Conservation (phyloP, 345 rosid species). For the Eutrema yunnanense region DNA sequence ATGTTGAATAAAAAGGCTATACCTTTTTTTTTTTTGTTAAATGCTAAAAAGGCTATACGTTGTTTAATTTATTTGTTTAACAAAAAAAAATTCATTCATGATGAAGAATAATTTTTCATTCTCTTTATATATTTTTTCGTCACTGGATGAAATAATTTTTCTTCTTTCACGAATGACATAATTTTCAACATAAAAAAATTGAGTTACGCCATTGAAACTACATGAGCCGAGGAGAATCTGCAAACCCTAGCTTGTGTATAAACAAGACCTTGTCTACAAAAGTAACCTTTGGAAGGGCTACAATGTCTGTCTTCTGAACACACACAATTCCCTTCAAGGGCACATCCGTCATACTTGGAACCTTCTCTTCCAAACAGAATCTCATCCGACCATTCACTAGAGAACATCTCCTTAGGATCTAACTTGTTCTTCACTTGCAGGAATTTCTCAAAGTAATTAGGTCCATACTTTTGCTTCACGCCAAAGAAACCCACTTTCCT, state of each 20-base stretch:
- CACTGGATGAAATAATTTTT: neutral
- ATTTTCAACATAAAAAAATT: neutral
- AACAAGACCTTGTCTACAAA: constrained; percentile 60
- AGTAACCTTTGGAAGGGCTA: constrained; percentile 58
- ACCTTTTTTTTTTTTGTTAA: too few relatives aligned
- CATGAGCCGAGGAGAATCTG: constrained; percentile 31
- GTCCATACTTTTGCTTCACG: constrained; percentile 50
- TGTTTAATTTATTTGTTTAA: too few relatives aligned
- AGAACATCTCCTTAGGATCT: constrained; percentile 61
- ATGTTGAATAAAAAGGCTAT: neutral
- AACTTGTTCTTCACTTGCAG: constrained; percentile 51
- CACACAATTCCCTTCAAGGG: constrained; percentile 72
- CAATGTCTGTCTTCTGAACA: constrained; percentile 78
- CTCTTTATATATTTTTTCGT: neutral
- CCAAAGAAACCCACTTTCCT: constrained; percentile 59
- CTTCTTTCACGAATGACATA: neutral
- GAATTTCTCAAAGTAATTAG: constrained; percentile 39
- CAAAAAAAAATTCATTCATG: too few relatives aligned
- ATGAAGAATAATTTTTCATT: neutral
- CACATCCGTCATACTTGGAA: constrained; percentile 60
- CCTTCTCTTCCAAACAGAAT: constrained; percentile 43
- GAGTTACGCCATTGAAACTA: neutral
- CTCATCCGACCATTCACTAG: constrained; percentile 81
- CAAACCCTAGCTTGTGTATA: constrained; percentile 71
- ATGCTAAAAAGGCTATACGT: neutral